Conservation (phyloP, 495 filamentous ascomycete genomes). For the Elasticomyces elasticus region DNA sequence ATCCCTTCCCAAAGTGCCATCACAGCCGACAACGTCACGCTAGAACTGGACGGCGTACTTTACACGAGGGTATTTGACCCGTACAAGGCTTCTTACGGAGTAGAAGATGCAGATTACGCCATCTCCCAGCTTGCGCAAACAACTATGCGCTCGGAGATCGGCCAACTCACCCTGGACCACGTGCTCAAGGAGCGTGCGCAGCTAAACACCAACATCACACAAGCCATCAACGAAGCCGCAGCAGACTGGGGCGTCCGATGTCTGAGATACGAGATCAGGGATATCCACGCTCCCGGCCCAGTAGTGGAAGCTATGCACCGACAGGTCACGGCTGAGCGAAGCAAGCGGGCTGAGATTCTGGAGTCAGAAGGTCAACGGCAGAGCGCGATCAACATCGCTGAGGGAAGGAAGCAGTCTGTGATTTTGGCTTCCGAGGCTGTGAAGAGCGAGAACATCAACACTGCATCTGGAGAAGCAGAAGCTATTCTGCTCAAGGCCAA, state of each 20-base stretch:
- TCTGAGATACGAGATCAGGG: conserved; percentile 92
- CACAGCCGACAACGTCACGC: conserved; percentile 93
- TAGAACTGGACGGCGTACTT: conserved; percentile 89
- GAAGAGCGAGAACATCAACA: conserved; percentile 82
- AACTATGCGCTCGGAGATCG: conserved; percentile 97
- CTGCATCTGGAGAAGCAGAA: conserved; percentile 81
- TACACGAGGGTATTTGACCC: conserved; percentile 95
- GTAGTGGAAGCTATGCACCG: conserved; percentile 97
- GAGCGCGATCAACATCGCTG: conserved; percentile 95
- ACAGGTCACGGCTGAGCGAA: conserved; percentile 91
- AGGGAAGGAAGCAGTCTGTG: conserved; percentile 89
- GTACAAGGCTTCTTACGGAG: conserved; percentile 95
- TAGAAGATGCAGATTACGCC: conserved; percentile 97
- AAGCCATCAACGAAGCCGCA: conserved; percentile 95
- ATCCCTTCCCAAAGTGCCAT: conserved; percentile 95
- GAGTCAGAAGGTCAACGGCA: conserved; percentile 94
- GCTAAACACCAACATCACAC: conserved; percentile 93
- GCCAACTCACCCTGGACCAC: conserved; percentile 90
- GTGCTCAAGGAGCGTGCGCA: conserved; percentile 92
- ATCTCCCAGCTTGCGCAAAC: conserved; percentile 97
- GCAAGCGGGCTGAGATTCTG: conserved; percentile 92
- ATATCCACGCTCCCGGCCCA: conserved; percentile 89
- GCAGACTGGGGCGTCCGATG: conserved; percentile 94
- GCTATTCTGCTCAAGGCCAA: conserved; percentile 77
- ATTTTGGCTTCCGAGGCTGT: conserved; percentile 94